These are phyloP conservation scores for Akanthomyces muscarius DNA, from an alignment of 2,329 filamentous ascomycete genomes.

Conservation along the genomic window DNA sequence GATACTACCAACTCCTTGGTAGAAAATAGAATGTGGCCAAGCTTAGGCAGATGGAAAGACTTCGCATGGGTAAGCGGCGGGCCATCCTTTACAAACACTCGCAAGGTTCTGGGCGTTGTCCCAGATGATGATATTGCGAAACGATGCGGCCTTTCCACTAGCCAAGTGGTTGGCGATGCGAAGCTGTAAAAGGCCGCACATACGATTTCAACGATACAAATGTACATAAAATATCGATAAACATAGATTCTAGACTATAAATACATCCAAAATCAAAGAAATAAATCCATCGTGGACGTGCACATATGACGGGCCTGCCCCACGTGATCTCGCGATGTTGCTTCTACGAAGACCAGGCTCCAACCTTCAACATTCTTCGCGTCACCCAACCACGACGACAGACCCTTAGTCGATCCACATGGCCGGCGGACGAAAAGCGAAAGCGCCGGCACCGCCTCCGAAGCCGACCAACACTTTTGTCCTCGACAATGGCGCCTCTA, in stretches of 20 bases:
- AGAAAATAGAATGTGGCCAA: slow-evolving; percentile 46
- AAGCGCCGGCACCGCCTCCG: slow-evolving; percentile 42
- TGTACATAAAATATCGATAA: neutral
- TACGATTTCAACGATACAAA: neutral
- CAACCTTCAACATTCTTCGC: neutral
- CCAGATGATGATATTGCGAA: slow-evolving; percentile 29
- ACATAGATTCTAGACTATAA: neutral
- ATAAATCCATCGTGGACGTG: neutral
- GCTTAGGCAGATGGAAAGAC: slow-evolving; percentile 59
- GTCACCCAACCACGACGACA: neutral
- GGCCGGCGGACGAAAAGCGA: slow-evolving; percentile 50
- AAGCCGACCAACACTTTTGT: slow-evolving; percentile 69
- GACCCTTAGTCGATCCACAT: slow-evolving; percentile 24
- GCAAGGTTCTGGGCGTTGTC: slow-evolving; percentile 28
- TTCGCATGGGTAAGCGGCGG: slow-evolving; percentile 62
- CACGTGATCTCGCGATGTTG: slow-evolving; percentile 6
- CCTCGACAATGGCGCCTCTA: slow-evolving; percentile 89
- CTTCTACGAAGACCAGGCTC: neutral
- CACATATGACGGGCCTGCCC: neutral
- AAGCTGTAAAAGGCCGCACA: neutral
- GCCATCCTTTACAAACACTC: slow-evolving; percentile 39
- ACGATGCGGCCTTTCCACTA: slow-evolving; percentile 21
- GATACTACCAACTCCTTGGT: slow-evolving; percentile 33
- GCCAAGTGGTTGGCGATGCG: neutral
- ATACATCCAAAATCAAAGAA: neutral